Evolutionary conservation across 164 flowering plant species (phyloP), one percentile per base, ranked within the genome.

Genomic region (Tetracentron sinense): DNA sequence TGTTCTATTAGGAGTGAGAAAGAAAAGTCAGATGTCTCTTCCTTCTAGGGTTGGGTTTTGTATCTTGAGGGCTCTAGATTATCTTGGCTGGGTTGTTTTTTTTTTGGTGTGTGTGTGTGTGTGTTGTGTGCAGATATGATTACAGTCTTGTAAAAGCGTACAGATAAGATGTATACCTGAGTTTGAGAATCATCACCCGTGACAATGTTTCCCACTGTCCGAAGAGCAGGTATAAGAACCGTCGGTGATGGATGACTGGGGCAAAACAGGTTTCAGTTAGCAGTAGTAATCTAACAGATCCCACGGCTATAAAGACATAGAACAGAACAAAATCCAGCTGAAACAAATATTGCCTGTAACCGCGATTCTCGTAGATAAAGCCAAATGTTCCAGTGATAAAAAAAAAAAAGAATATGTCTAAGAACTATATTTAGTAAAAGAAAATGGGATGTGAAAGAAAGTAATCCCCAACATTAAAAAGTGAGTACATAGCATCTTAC

Each of bases 161-260:
- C 10, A 48, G 30, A 42, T 51, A 21, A 23, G 53, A 49, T 20
- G 58, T 47, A 21, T 74, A 82, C 87, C 85, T 85, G 90, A 69
- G 87, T 85, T 66, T 85, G 90, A 51, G 73, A 30, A 72, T 85
- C 90, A 71, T 85, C 87, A 46, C 90, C 90, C 11, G 85, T 85
- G 23, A 85, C 90, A 61, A 85, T 85, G 78, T 85, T 85, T 48
- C 90, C 90, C 23, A 85, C 81, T 2, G 90, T 81, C 31, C 90
- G 77, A 44, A 85, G 87, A 49, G 90, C 85, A 64, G 90, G 90
- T 33, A 81, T 75, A 47, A 79, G 80, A 69, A 85, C 90, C 8
- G 87, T 70, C 7, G 90, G 74, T 10, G 85, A 79, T 20, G 79
- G 78, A 70, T 81, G 84, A 29, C 89, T 85, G 26, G 65, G 42